Evolutionary conservation across 202 grass and related monocot species (phyloP).

Genomic region (Setaria viridis): DNA sequence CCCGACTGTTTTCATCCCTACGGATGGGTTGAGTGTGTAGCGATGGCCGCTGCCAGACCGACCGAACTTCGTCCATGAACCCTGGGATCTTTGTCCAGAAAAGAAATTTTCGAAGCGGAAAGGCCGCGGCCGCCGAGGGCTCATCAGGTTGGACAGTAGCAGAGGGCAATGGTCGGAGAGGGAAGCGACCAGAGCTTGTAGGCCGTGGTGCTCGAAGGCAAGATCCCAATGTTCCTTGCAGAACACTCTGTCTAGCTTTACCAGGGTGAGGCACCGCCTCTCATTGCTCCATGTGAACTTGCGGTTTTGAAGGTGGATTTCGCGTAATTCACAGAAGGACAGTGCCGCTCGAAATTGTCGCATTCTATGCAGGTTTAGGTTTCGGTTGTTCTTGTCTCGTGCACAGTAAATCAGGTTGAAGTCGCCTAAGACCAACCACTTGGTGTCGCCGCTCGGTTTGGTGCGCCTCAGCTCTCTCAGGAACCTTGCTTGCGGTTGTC

Average conservation of each 20-base stretch:
- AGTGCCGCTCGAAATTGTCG: no score
- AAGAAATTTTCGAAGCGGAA: not conserved
- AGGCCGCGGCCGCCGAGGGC: rapidly evolving
- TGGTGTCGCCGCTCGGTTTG: rapidly evolving
- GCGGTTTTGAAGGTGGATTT: no score
- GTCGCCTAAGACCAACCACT: not conserved
- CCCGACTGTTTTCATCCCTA: no score
- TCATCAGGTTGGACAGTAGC: rapidly evolving
- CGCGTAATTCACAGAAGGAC: no score
- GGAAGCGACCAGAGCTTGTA: not conserved
- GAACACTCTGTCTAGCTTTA: not conserved
- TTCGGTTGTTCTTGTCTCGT: no score
- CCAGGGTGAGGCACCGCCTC: not conserved
- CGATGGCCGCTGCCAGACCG: no score
- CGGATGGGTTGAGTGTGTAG: no score
- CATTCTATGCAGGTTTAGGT: no score
- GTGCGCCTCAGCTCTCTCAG: not conserved
- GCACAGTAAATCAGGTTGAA: no score
- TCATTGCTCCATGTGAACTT: not conserved
- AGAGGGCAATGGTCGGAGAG: not conserved
- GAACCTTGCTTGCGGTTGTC: no score
- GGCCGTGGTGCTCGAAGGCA: not conserved
- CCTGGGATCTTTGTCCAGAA: not conserved
- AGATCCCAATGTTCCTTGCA: not conserved
- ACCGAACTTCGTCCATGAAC: no score